phyloP scores from a whole-genome alignment of 164 flowering plant species.

The Liquidambar formosana region DNA sequence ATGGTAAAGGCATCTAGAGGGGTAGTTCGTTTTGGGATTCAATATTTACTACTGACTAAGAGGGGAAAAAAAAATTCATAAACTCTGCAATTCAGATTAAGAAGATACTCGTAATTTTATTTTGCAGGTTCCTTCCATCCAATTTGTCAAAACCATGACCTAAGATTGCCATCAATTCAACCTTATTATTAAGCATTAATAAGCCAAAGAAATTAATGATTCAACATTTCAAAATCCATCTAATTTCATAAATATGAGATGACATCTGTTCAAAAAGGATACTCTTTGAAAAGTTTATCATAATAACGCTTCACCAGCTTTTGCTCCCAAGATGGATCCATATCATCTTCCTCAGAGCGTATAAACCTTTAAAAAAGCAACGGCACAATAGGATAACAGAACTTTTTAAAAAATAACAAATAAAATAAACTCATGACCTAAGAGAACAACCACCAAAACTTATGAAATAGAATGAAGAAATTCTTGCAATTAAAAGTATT shows the following conservation, averaged over 20 bases:
- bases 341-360: conserved; percentile 92
- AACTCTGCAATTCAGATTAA: background rate
- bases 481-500: no score
- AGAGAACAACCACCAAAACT: background rate
- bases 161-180: background rate
- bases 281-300: conserved; percentile 97
- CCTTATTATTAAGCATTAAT: background rate
- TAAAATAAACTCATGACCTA: background rate
- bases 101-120: background rate
- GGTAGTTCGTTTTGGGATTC: no score
- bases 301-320: conserved; percentile 94
- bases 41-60: no score
- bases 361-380: conserved; percentile 56
- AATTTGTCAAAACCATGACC: no score
- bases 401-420: background rate
- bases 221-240: background rate
- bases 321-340: conserved; percentile 89
- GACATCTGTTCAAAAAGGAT: conserved; percentile 55
- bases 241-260: background rate
- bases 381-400: background rate
- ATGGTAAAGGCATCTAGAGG: no score
- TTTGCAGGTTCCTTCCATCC: no score
- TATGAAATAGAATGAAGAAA: background rate
- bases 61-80: no score
- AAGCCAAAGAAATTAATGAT: background rate